These are phyloP conservation scores for Digitaria exilis DNA, from an alignment of 202 grass and related monocot genomes.

Conservation along the genomic window DNA sequence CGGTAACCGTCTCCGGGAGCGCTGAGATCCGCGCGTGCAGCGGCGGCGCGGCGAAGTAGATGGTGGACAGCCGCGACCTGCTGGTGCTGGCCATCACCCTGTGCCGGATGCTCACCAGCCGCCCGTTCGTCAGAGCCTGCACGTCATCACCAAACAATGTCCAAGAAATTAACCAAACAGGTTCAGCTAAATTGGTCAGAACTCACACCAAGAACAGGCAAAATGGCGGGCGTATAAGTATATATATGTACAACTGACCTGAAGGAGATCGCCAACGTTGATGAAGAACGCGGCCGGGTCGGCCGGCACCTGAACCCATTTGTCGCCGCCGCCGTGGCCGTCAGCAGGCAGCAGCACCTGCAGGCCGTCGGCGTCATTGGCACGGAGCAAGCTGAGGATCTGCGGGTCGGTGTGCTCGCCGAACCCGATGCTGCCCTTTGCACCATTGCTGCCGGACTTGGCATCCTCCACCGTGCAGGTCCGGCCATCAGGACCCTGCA, in stretches of 20 bases:
- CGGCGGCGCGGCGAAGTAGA: constrained; percentile 82
- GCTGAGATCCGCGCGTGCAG: constrained; percentile 51
- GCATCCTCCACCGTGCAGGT: no score
- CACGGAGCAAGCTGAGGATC: constrained; percentile 77
- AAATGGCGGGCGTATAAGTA: neutral
- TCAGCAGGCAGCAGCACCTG: constrained; percentile 54
- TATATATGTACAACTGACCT: constrained; percentile 45
- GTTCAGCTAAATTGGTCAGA: neutral
- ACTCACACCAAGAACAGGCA: neutral
- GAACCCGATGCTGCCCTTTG: constrained; percentile 54
- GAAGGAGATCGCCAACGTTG: constrained; percentile 79
- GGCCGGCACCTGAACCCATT: constrained; percentile 65
- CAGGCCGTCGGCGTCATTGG: constrained; percentile 78
- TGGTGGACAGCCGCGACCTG: constrained; percentile 58
- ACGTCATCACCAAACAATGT: neutral
- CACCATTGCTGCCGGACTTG: neutral
- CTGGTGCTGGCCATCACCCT: constrained; percentile 73
- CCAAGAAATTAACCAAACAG: neutral
- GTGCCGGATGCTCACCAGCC: constrained; percentile 72
- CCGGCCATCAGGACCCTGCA: neutral
- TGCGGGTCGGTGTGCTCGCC: constrained; percentile 94
- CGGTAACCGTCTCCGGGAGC: constrained; percentile 51
- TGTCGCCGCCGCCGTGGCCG: neutral
- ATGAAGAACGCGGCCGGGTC: constrained; percentile 79
- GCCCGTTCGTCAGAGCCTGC: constrained; percentile 91